phyloP scores from a whole-genome alignment of 768 basidiomycete genomes.

The Multifurca ochricompacta region DNA sequence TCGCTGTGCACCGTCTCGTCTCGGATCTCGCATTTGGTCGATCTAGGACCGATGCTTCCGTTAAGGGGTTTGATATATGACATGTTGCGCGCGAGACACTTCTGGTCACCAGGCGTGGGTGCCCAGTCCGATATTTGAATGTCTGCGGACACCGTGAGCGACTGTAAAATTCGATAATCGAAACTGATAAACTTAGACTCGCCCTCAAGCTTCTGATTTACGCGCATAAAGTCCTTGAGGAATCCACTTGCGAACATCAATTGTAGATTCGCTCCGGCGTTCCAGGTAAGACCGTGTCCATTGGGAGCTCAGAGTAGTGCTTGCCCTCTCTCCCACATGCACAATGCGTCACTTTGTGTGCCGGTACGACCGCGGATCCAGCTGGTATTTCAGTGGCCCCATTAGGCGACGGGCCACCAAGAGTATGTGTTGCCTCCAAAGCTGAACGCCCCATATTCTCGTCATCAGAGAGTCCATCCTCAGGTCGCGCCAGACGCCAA shows the following conservation, averaged over 20 bases:
- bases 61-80: conserved; percentile 93
- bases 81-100: conserved; percentile 79
- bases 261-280: conserved; percentile 95
- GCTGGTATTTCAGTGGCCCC: conserved; percentile 5
- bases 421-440: conserved; percentile 7
- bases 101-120: conserved; percentile 52
- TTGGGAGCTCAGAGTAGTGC: conserved; percentile 65
- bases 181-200: conserved; percentile 24
- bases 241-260: conserved; percentile 95
- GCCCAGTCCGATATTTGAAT: conserved; percentile 95
- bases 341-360: conserved; percentile 60
- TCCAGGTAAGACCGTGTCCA: conserved; percentile 78
- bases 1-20: conserved; percentile 80
- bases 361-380: conserved; percentile 16
- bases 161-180: background rate
- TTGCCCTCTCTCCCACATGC: conserved; percentile 59
- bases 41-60: conserved; percentile 84
- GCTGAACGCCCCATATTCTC: conserved; percentile 5
- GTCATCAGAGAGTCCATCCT: conserved; percentile 25
- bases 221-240: conserved; percentile 86
- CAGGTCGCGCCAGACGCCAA: conserved; percentile 86
- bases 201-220: conserved; percentile 88
- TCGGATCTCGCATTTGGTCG: conserved; percentile 90
- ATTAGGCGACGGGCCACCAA: background rate
- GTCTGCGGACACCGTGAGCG: conserved; percentile 39